Evolutionary conservation across 2,329 filamentous ascomycete species (phyloP).

Genomic region (Colletotrichum sp.): DNA sequence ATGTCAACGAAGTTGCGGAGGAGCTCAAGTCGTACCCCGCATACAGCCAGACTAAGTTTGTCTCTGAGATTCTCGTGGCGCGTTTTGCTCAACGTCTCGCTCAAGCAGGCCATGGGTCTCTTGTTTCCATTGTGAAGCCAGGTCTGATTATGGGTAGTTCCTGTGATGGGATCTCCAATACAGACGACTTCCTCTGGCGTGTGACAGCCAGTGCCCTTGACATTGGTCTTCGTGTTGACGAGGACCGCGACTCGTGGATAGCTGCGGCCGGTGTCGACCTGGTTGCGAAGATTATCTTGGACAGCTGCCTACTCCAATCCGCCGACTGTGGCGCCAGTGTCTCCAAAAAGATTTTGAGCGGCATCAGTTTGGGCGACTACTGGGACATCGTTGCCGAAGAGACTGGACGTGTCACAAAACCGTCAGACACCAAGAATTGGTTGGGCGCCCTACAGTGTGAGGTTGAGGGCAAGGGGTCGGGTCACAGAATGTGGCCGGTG

Average conservation of each 20-base stretch:
- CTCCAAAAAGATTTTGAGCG: slow-evolving; percentile 11
- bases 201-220: slow-evolving; percentile 18
- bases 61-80: slow-evolving; percentile 24
- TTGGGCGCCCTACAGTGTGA: background rate
- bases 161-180: slow-evolving; percentile 23
- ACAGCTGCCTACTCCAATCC: background rate
- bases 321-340: background rate
- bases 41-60: slow-evolving; percentile 28
- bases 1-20: background rate
- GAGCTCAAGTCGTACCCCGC: slow-evolving; percentile 3
- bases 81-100: background rate
- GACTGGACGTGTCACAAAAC: background rate
- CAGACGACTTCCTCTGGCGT: slow-evolving; percentile 28
- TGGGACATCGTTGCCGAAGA: slow-evolving; percentile 23
- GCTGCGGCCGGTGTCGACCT: slow-evolving; percentile 18
- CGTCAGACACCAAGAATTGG: slow-evolving; percentile 3
- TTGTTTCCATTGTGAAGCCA: slow-evolving; percentile 24
- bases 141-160: slow-evolving; percentile 26
- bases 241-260: slow-evolving; percentile 19
- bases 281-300: slow-evolving; percentile 20
- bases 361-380: slow-evolving; percentile 22
- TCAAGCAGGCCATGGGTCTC: background rate
- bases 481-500: slow-evolving; percentile 29
- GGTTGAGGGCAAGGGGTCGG: slow-evolving; percentile 8
- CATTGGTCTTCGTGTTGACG: slow-evolving; percentile 10